Base-by-base conservation (phyloP, 2,329 filamentous ascomycete genomes). In the Ophiostoma himal-ulmi region DNA sequence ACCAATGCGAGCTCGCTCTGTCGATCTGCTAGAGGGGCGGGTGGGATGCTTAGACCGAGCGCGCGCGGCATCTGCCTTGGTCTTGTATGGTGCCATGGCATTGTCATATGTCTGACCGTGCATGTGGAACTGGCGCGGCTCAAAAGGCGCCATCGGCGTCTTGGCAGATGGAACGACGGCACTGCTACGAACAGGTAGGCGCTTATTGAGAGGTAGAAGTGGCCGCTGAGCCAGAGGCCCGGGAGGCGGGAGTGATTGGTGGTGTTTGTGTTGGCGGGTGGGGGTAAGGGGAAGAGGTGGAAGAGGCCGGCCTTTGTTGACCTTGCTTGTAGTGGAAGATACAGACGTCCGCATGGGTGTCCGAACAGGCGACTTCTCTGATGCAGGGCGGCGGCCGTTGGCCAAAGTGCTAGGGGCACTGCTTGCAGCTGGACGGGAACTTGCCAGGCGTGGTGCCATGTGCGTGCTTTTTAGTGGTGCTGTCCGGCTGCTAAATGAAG, bases 141-240 rank as follows among this genome's bases (percentile, higher is more conserved):
- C 26, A 4, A 30, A 34, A 10, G 36, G 52, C 17, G 39, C 10
- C 39, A 22, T 13, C 0, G 65, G 1, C 7, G 13, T 13, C 37
- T 64, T 44, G n/a, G 36, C 17, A 14, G 52, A 14, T 26, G 52
- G 5, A 26, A 26, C 20, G 22, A 22, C 13, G 13, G n/a, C 52
- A 57, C n/a, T 14, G 20, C 52, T 57, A 17, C 52, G 52, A 13
- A 26, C 13, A 57, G 52, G 6, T 13, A 8, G 52, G 22, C 57
- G 57, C 60, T 65, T 17, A 0, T 39, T n/a, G 14, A 39, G 67
- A 20, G 20, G 48, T 8, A 71, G 70, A 36, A 60, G 52, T 3
- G 70, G 70, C 17, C 70, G 54, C 20, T 22, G 13, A 22, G 64
- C 62, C 8, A 71, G 70, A 20, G 68, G 70, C 4, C 34, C n/a